A percentile compares a stretch with the other conserved stretches of the same genome.
phyloP scores from a whole-genome alignment of 768 basidiomycete genomes.

The Trametes villosa region DNA sequence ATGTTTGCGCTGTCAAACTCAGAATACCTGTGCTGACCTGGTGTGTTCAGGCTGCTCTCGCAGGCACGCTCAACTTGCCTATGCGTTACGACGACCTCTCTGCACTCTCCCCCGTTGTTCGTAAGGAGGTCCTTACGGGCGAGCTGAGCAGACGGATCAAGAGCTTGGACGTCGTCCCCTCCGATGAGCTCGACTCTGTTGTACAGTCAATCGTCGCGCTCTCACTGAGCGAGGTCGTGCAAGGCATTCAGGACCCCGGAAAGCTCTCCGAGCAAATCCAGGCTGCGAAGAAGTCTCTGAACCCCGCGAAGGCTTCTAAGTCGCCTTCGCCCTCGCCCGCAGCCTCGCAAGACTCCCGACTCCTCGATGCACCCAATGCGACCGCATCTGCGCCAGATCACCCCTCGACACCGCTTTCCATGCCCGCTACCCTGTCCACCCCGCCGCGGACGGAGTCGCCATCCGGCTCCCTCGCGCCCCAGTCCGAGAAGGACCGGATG shows the following conservation, averaged over 20 bases:
- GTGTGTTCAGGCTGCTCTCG: slow-evolving; percentile 67
- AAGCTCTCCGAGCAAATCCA: slow-evolving; percentile 69
- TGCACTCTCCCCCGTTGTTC: slow-evolving; percentile 82
- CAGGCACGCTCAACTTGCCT: slow-evolving; percentile 78
- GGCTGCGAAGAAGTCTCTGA: slow-evolving; percentile 35
- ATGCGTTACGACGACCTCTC: slow-evolving; percentile 89
- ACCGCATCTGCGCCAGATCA: slow-evolving; percentile 91
- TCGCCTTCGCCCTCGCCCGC: slow-evolving; percentile 57
- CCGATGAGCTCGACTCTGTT: slow-evolving; percentile 60
- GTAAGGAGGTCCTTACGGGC: slow-evolving; percentile 83
- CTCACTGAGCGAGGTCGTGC: slow-evolving; percentile 76
- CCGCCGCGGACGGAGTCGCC: slow-evolving; percentile 87
- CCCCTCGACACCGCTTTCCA: slow-evolving; percentile 83
- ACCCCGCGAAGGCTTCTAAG: slow-evolving; percentile 33
- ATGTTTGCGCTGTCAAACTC: too few species aligned
- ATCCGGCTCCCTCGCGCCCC: slow-evolving; percentile 54
- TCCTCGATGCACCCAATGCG: slow-evolving; percentile 68
- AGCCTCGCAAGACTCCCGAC: slow-evolving; percentile 69
- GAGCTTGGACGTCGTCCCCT: slow-evolving; percentile 53
- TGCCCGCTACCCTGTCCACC: slow-evolving; percentile 74
- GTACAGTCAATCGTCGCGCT: slow-evolving; percentile 75
- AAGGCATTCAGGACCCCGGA: slow-evolving; percentile 70
- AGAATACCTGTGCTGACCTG: background rate
- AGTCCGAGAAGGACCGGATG: slow-evolving; percentile 79
- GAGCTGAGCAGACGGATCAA: slow-evolving; percentile 80